These are phyloP conservation scores for Pseudogymnoascus sp. DNA, from an alignment of 2,329 filamentous ascomycete species.

Conservation along the genomic window DNA sequence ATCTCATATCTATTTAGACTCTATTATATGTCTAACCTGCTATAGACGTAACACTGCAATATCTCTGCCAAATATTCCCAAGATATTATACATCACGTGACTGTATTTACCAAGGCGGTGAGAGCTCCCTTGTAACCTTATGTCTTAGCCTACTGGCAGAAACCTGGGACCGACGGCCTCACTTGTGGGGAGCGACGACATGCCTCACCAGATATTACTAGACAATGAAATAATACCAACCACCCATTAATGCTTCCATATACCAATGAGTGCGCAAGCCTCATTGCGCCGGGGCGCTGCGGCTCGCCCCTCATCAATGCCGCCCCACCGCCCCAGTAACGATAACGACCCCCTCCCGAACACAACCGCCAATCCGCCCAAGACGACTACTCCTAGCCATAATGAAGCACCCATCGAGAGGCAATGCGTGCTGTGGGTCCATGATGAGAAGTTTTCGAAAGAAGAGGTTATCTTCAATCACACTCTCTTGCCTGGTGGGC, in stretches of 20 bases:
- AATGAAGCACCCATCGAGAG: constrained; percentile 19
- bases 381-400: background rate
- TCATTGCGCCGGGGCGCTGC: constrained; percentile 6
- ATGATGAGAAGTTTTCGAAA: constrained; percentile 63
- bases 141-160: background rate
- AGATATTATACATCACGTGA: background rate
- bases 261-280: constrained; percentile 7
- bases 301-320: constrained; percentile 1
- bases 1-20: background rate
- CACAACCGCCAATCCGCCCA: background rate
- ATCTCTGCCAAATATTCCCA: background rate
- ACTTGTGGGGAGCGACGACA: constrained; percentile 1
- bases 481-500: constrained; percentile 57
- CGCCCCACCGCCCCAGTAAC: background rate
- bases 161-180: background rate
- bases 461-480: constrained; percentile 77
- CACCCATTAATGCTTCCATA: constrained; percentile 1
- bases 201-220: background rate
- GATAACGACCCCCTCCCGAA: constrained; percentile 3
- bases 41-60: background rate
- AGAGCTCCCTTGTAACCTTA: background rate
- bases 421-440: constrained; percentile 29
- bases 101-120: background rate
- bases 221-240: background rate
- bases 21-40: background rate